Evolutionary conservation across 176 grass and related monocot species (phyloP).

Genomic region (Neostapfia colusana): DNA sequence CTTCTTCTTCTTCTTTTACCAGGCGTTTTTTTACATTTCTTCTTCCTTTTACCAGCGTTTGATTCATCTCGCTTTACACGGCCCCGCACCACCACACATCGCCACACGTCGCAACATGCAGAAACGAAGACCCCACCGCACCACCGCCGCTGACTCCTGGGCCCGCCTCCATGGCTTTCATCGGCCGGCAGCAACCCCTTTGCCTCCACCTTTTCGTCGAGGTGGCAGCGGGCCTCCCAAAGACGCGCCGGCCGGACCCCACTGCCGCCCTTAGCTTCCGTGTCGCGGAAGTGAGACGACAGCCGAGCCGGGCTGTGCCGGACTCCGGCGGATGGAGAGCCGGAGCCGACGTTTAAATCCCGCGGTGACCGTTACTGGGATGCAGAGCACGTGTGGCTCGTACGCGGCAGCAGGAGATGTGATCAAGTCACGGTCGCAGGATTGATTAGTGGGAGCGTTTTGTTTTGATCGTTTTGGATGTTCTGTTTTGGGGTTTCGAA

Average conservation of each 20-base stretch:
- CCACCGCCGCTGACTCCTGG: constrained; percentile 20
- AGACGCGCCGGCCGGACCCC: constrained; percentile 27
- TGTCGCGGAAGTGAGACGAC: not conserved
- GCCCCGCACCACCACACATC: not conserved
- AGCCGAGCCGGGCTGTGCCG: not conserved
- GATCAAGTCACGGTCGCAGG: constrained; percentile 12
- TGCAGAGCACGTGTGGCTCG: too few relatives aligned
- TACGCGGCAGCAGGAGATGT: too few relatives aligned
- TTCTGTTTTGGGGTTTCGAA: not conserved
- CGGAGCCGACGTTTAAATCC: constrained; percentile 33
- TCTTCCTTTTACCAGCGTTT: too few relatives aligned
- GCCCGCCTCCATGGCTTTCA: constrained; percentile 23
- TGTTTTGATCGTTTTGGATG: constrained; percentile 4
- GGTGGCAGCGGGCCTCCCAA: constrained; percentile 38
- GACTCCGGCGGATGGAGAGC: not conserved
- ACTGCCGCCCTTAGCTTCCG: not conserved
- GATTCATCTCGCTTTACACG: not conserved
- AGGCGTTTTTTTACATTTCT: too few relatives aligned
- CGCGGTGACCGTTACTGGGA: constrained; percentile 29
- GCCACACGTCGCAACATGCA: constrained; percentile 32
- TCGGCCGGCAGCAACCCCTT: constrained; percentile 30
- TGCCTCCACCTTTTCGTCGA: constrained; percentile 24
- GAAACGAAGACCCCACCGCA: not conserved
- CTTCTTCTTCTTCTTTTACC: not conserved
- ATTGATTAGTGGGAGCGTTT: not conserved